phyloP scores from a whole-genome alignment of 73 alveolate species.

The Paramecium biaurelia region DNA sequence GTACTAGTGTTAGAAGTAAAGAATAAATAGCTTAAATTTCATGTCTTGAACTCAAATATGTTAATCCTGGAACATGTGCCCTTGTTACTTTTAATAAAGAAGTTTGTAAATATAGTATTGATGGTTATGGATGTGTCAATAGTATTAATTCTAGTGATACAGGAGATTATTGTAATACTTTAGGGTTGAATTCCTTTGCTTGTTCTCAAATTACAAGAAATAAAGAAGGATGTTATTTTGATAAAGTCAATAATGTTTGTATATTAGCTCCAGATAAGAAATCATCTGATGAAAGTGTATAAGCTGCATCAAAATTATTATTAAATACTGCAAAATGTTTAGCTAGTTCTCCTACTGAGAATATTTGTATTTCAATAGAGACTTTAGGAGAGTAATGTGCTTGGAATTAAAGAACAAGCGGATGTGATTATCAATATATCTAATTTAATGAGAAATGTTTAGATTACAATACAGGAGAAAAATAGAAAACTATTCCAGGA shows the following conservation, averaged over 20 bases:
- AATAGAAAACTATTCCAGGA: not conserved
- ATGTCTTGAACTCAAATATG: not conserved
- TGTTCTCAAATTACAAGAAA: not conserved
- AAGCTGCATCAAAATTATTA: not conserved
- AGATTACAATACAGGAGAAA: not conserved
- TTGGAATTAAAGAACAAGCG: not conserved
- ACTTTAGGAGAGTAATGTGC: not conserved
- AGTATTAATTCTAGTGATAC: not conserved
- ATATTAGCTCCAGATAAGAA: not conserved
- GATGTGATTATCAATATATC: not conserved
- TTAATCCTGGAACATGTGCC: not conserved
- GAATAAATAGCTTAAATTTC: not conserved
- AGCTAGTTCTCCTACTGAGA: constrained; percentile 10
- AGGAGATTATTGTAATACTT: not conserved
- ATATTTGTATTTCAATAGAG: not conserved
- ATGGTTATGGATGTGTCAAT: not conserved
- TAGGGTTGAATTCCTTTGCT: not conserved
- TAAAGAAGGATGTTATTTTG: not conserved
- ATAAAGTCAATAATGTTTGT: not conserved
- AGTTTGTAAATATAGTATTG: not conserved
- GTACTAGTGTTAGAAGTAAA: not conserved
- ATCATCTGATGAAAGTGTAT: not conserved
- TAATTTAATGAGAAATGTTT: not conserved
- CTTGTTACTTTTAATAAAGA: not conserved
- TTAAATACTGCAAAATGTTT: not conserved